Evolutionary conservation across 1,139 yeast genomes (phyloP), one percentile per base, ranked within the genome.

Genomic region (Candida sojae): DNA sequence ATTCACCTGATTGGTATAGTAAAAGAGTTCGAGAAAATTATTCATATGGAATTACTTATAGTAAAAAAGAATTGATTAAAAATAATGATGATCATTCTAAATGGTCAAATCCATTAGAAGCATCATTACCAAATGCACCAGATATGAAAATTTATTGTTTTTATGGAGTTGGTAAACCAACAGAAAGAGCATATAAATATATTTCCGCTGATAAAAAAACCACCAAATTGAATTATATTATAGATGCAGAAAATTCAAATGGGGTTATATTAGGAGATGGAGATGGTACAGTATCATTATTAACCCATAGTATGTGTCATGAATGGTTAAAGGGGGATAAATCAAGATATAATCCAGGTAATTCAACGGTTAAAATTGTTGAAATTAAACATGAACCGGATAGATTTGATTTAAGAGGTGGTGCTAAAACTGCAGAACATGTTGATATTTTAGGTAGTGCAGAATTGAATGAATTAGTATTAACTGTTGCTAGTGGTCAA

Each of bases 391-490:
- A 93, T 61, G 96, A 91, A 62, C 99, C 99, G 0, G 96, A 89
- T 61, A 73, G 89, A 57, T 90, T 87, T 62, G 99, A 95, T 69
- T 87, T 93, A 44, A 80, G 99, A 56, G 99, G 99, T 21, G 99
- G 99, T 4, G 96, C 97, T 23, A 88, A 88, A 62, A 93, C 98
- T 1, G 97, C 99, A 0, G 99, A 93, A 60, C 99, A 93, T 66
- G 99, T 93, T 25, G 99, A 95, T 64, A 91, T 93, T 48, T 74
- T 93, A 44, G 99, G 99, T 1, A 84, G 96, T 51, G 91, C 97
- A 0, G 96, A 87, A 62, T 73, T 93, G 63, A 93, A 93, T 63
- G 97, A 93, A 61, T 71, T 92, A 59, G 75, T 93, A 5, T 73
- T 93, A 50, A 80, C 81, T 53, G 92, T 93, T 23, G 97, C 92